A percentile compares a stretch with the other conserved stretches of the same genome.
Evolutionary conservation across 2,329 filamentous ascomycete species (phyloP).

Genomic region (Claviceps sorghi): DNA sequence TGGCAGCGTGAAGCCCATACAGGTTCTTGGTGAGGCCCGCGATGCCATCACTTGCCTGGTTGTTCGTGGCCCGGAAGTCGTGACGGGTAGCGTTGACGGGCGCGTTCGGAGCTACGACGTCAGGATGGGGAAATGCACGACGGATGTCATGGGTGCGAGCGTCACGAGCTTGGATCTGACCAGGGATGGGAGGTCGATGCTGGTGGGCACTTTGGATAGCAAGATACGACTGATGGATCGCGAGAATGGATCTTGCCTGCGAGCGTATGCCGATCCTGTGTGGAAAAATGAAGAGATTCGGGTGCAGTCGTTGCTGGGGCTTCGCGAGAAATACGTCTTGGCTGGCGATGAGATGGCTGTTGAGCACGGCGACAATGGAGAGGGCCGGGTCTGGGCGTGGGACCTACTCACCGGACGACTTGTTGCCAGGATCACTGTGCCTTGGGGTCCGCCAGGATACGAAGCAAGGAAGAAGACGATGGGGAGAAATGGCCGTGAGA

Average conservation of each 20-base stretch:
- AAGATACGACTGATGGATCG: slow-evolving; percentile 71
- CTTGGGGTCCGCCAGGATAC: slow-evolving; percentile 38
- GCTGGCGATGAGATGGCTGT: slow-evolving; percentile 57
- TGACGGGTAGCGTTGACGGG: slow-evolving; percentile 73
- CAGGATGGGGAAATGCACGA: slow-evolving; percentile 53
- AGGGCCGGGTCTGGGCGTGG: slow-evolving; percentile 65
- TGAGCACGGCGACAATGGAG: slow-evolving; percentile 16
- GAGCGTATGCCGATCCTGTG: slow-evolving; percentile 47
- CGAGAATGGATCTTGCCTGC: slow-evolving; percentile 55
- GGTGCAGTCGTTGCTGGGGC: slow-evolving; percentile 62
- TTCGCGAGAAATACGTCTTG: slow-evolving; percentile 62
- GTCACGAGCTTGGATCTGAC: slow-evolving; percentile 67
- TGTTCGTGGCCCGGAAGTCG: slow-evolving; percentile 41
- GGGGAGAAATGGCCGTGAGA: slow-evolving; percentile 46
- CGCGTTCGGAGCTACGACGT: slow-evolving; percentile 71
- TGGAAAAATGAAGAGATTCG: slow-evolving; percentile 55
- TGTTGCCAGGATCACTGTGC: slow-evolving; percentile 44
- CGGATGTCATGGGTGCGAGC: slow-evolving; percentile 53
- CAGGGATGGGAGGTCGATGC: slow-evolving; percentile 55
- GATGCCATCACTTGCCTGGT: slow-evolving; percentile 47
- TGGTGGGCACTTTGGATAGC: slow-evolving; percentile 65
- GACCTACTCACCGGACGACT: slow-evolving; percentile 63
- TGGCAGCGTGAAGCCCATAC: slow-evolving; percentile 46
- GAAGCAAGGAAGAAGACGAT: slow-evolving; percentile 37
- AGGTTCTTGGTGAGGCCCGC: slow-evolving; percentile 56